Conservation (phyloP, 2,329 filamentous ascomycete species). For the Parasarocladium wereldwijsianum region DNA sequence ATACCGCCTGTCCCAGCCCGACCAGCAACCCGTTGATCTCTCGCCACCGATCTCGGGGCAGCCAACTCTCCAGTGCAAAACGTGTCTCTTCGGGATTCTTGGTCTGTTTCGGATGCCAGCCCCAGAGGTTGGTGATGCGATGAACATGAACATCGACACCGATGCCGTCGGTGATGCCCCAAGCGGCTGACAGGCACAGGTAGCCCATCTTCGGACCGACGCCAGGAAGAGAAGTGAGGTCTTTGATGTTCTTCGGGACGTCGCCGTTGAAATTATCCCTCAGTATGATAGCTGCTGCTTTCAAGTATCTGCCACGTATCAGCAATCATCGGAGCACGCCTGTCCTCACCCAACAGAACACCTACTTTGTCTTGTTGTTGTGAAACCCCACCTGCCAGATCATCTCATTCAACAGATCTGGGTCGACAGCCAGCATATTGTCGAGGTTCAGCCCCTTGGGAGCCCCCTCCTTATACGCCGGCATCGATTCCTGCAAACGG, state of each 20-base stretch:
- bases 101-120: slow-evolving; percentile 77
- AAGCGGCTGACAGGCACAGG: slow-evolving; percentile 65
- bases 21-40: slow-evolving; percentile 87
- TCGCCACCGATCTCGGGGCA: slow-evolving; percentile 74
- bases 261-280: slow-evolving; percentile 57
- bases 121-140: slow-evolving; percentile 87
- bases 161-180: slow-evolving; percentile 55
- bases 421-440: slow-evolving; percentile 60
- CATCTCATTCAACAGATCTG: slow-evolving; percentile 50
- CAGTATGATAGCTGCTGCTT: slow-evolving; percentile 58
- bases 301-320: slow-evolving; percentile 38
- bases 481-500: slow-evolving; percentile 61
- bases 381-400: slow-evolving; percentile 85
- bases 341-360: background rate
- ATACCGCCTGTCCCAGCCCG: slow-evolving; percentile 76
- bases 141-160: slow-evolving; percentile 93
- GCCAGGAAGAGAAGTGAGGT: slow-evolving; percentile 63
- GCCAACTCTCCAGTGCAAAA: slow-evolving; percentile 60
- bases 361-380: slow-evolving; percentile 77
- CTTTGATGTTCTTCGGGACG: slow-evolving; percentile 65
- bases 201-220: slow-evolving; percentile 95
- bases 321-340: slow-evolving; percentile 6
- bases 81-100: slow-evolving; percentile 73
- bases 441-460: slow-evolving; percentile 51
- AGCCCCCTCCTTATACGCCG: slow-evolving; percentile 28